phyloP scores from a whole-genome alignment of 257 asterid species.

The Ehretia macrophylla region DNA sequence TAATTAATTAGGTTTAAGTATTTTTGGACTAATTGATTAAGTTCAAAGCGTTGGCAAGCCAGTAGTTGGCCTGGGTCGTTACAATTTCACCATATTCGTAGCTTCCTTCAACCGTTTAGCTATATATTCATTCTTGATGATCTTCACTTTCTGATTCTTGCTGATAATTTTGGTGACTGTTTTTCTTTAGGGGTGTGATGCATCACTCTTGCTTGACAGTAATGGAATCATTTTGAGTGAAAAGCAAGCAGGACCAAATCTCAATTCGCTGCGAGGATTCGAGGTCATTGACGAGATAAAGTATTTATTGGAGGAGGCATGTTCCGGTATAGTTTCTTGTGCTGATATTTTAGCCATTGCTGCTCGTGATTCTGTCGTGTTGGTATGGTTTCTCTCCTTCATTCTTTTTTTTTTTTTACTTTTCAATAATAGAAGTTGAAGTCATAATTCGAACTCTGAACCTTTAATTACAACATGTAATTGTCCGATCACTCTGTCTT shows the following conservation, averaged over 20 bases:
- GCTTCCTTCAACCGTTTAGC: no score
- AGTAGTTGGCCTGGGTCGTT: no score
- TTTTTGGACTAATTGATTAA: no score
- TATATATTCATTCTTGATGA: no score
- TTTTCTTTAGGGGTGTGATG: constrained; percentile 30
- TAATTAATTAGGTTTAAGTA: no score
- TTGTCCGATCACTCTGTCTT: no score
- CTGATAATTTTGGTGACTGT: background rate
- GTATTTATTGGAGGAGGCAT: constrained; percentile 22
- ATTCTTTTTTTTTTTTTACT: background rate
- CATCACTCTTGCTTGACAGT: constrained; percentile 25
- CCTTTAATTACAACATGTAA: background rate
- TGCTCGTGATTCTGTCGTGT: constrained; percentile 28
- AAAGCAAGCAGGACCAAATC: constrained; percentile 30
- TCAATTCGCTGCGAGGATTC: constrained; percentile 29
- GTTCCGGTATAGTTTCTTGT: constrained; percentile 28
- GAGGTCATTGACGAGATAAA: constrained; percentile 34
- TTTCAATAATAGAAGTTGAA: background rate
- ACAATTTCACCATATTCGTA: no score
- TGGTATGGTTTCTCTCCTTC: constrained; percentile 19
- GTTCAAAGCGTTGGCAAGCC: no score
- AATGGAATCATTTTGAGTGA: constrained; percentile 21
- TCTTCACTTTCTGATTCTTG: no score
- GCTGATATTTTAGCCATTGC: constrained; percentile 36
- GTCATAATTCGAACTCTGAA: no score